These are phyloP conservation scores for Medicago arabica DNA, from an alignment of 306 rosid species.

Conservation along the genomic window DNA sequence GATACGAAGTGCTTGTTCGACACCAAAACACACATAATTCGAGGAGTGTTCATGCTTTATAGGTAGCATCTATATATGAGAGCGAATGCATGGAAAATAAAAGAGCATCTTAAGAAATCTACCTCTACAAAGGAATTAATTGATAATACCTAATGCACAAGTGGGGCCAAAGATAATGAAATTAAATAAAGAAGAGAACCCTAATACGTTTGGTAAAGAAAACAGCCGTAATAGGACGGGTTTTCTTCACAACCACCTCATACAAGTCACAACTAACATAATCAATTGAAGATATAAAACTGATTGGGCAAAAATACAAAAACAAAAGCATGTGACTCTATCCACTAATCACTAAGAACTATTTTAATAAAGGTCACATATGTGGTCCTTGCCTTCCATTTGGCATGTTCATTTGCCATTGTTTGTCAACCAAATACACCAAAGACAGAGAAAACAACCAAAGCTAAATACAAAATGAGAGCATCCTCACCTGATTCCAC, in stretches of 20 bases:
- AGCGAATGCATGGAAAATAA: too few species aligned
- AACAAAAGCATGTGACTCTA: constrained; percentile 65
- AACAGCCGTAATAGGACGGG: constrained; percentile 41
- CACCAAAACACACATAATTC: too few species aligned
- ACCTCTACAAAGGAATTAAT: constrained; percentile 23
- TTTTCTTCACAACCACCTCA: constrained; percentile 51
- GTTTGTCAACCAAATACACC: constrained; percentile 57
- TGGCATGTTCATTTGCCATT: constrained; percentile 59
- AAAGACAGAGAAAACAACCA: constrained; percentile 73
- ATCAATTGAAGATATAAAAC: constrained; percentile 44
- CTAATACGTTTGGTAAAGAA: constrained; percentile 48
- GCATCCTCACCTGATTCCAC: constrained; percentile 68
- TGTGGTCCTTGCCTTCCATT: constrained; percentile 68
- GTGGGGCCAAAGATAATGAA: constrained; percentile 34
- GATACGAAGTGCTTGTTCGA: too few species aligned
- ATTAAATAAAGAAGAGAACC: constrained; percentile 40
- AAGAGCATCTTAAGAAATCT: neutral
- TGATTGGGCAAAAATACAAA: constrained; percentile 44
- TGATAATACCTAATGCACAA: constrained; percentile 33
- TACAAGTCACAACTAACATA: constrained; percentile 47
- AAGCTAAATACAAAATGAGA: constrained; percentile 74
- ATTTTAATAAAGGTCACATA: constrained; percentile 31
- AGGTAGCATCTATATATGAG: too few species aligned
- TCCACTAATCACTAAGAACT: constrained; percentile 43
- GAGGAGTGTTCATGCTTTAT: too few species aligned